Evolutionary conservation across 2,329 filamentous ascomycete genomes (phyloP).

Genomic region (Ilyonectria mors-panacis): DNA sequence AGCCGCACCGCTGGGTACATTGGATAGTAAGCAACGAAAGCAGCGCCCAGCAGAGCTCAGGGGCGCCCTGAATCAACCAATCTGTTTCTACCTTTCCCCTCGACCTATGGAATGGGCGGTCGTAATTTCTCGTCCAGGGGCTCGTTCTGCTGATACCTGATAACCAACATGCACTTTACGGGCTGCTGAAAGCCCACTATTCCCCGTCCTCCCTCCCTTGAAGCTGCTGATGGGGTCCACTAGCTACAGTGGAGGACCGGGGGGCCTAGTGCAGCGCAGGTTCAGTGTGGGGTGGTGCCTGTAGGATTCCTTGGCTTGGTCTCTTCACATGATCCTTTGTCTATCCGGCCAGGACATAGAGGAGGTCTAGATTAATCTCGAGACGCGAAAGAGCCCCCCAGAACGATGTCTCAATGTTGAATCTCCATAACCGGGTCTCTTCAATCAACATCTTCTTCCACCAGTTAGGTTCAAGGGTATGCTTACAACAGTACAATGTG

Average conservation of each 20-base stretch:
- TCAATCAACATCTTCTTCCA: neutral
- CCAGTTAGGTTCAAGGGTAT: neutral
- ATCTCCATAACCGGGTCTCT: neutral
- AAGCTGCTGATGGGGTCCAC: constrained; percentile 2
- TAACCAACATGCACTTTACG: constrained; percentile 22
- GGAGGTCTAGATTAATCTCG: neutral
- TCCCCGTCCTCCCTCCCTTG: constrained; percentile 1
- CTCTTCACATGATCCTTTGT: neutral
- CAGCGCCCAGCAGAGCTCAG: neutral
- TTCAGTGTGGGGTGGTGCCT: constrained; percentile 21
- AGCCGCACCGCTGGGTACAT: neutral
- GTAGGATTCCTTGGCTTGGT: neutral
- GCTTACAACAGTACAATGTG: neutral
- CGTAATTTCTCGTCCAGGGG: constrained; percentile 29
- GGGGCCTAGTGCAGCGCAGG: neutral
- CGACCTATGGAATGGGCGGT: neutral
- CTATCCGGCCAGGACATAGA: neutral
- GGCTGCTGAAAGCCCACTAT: constrained; percentile 20
- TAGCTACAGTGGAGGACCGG: constrained; percentile 6
- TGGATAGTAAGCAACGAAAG: too few relatives aligned
- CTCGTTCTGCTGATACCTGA: constrained; percentile 18
- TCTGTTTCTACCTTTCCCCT: neutral
- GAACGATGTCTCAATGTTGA: neutral
- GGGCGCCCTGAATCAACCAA: constrained; percentile 1
- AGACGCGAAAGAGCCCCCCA: neutral